Evolutionary conservation across 495 filamentous ascomycete genomes (phyloP).

Genomic region (Aspergillus heteromorphus): DNA sequence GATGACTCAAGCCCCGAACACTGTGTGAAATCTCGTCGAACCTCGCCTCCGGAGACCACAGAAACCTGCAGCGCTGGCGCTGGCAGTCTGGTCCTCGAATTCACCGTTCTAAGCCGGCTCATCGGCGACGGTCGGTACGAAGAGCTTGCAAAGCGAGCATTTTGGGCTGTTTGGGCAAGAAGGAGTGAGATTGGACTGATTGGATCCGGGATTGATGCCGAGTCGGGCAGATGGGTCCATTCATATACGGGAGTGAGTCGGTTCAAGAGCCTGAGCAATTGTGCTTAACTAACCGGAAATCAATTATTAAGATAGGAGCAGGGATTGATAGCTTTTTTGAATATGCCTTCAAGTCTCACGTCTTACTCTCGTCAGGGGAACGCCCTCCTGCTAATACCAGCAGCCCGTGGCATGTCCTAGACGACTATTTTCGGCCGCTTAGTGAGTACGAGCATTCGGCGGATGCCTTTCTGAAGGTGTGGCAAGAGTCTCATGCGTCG

Average conservation of each 20-base stretch:
- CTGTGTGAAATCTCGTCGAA: slow-evolving; percentile 28
- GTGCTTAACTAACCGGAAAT: slow-evolving; percentile 11
- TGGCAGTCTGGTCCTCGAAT: slow-evolving; percentile 88
- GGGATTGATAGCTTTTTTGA: slow-evolving; percentile 98
- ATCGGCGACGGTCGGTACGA: slow-evolving; percentile 85
- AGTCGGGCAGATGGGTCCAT: slow-evolving; percentile 84
- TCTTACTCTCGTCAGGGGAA: slow-evolving; percentile 69
- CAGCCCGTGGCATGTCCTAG: slow-evolving; percentile 35
- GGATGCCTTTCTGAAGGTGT: slow-evolving; percentile 73
- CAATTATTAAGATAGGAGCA: slow-evolving; percentile 62
- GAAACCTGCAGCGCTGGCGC: slow-evolving; percentile 96
- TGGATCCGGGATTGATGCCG: slow-evolving; percentile 86
- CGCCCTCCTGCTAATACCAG: slow-evolving; percentile 25
- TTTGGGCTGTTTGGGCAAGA: slow-evolving; percentile 89
- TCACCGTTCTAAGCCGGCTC: slow-evolving; percentile 81
- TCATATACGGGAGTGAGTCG: slow-evolving; percentile 65
- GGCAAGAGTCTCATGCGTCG: slow-evolving; percentile 77
- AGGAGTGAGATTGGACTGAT: slow-evolving; percentile 83
- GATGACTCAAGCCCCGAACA: slow-evolving; percentile 16
- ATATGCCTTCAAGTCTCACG: slow-evolving; percentile 90
- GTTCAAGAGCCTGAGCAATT: too few relatives aligned
- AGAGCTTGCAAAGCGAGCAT: slow-evolving; percentile 81
- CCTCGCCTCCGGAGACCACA: slow-evolving; percentile 63
- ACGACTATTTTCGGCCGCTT: slow-evolving; percentile 51
- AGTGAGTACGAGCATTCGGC: slow-evolving; percentile 63